Base-by-base conservation (phyloP, 768 basidiomycete species). In the Boletus edulis region DNA sequence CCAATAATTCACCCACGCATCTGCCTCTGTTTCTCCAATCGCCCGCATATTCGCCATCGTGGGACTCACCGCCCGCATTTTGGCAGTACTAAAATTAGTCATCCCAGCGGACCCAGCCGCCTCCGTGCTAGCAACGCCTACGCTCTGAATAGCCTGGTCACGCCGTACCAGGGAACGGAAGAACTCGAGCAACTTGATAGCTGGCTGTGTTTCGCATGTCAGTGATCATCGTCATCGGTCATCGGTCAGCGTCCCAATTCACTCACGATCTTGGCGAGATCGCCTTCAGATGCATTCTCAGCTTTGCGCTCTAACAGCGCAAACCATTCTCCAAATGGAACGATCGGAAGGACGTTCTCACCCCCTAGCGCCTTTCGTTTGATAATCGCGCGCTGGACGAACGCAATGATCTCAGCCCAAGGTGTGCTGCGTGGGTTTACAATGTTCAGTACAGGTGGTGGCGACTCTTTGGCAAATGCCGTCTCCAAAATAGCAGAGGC, bases 251-350 rank as follows among this genome's bases (percentile, higher is more conserved):
- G 8, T 39, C 17, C 5, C 27, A 29, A n/a, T 11, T 39, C 4
- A 45, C 74, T 55, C 47, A 76, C 75, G 12, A 75, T 68, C 11
- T 65, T 52, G 17, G 43, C 52, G 44, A 73, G 41, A 41, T 71
- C 69, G 11, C 69, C 67, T 13, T 63, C 62, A 0, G 56, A 63
- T 1, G 64, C 62, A 2, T 24, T 46, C 14, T 61, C 52, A 1
- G 60, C 62, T 45, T 51, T 60, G 15, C 54, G 49, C 44, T 69
- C 65, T 38, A 77, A 53, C 8, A 51, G 31, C 4, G 53, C 43
- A 15, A 75, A 61, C 76, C 76, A 78, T 1, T 73, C 71, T 0
- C 24, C 51, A 29, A 70, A 72, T 0, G 75, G 64, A 4, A 76
- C 63, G 43, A 76, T 54, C 1, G 68, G 65, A 2, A 77, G 61